Conservation (phyloP, 805 yeast genomes). For the Nakazawaea ambrosiae region DNA sequence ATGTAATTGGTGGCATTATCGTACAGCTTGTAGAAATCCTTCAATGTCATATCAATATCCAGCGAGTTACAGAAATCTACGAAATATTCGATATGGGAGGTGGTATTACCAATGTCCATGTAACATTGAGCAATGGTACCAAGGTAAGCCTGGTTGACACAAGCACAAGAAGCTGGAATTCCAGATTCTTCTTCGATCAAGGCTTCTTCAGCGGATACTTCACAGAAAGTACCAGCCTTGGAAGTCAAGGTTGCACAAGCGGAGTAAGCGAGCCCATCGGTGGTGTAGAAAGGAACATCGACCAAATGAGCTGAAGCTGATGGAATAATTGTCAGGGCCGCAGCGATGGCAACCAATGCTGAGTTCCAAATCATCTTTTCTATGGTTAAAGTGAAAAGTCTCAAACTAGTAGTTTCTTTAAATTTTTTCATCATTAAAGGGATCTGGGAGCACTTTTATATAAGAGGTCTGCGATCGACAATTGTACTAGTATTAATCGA, state of each 20-base stretch:
- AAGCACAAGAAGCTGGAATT: constrained; percentile 18
- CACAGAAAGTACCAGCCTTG: background rate
- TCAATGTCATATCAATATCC: constrained; percentile 22
- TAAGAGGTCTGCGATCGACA: too few species aligned
- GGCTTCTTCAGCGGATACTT: background rate
- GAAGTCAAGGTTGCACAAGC: constrained; percentile 4
- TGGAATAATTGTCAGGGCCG: too few species aligned
- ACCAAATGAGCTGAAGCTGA: too few species aligned
- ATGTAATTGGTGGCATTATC: constrained; percentile 31
- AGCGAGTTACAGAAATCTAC: constrained; percentile 15
- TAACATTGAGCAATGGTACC: constrained; percentile 23
- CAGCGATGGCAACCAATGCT: too few species aligned
- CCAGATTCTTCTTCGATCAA: constrained; percentile 7
- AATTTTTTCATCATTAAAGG: too few species aligned
- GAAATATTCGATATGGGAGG: constrained; percentile 14
- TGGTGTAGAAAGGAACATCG: constrained; percentile 6
- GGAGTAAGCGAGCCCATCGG: constrained; percentile 4
- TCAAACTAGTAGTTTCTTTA: too few species aligned
- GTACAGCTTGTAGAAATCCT: constrained; percentile 27
- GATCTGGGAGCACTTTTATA: too few species aligned
- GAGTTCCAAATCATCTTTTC: too few species aligned
- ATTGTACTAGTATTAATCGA: too few species aligned
- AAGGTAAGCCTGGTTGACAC: constrained; percentile 19
- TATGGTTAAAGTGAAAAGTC: too few species aligned
- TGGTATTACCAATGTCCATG: constrained; percentile 11